Evolutionary conservation across 2,329 filamentous ascomycete genomes (phyloP), one percentile per base, ranked within the genome.

Genomic region (Sporothrix pseudoabietina): DNA sequence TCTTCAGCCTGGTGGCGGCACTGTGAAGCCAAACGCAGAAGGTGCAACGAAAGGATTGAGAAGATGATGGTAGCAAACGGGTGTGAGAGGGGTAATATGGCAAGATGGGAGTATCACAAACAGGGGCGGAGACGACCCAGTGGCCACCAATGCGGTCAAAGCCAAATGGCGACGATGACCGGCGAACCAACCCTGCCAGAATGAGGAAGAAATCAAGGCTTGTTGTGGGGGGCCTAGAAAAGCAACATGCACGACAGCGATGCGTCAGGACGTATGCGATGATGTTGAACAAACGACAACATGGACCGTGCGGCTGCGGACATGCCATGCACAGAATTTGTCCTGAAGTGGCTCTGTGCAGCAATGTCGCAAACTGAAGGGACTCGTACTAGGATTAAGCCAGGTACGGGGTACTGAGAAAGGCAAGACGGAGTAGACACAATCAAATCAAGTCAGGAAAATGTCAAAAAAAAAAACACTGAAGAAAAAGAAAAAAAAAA

Each of bases 401-500:
- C 41, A 44, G 9, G 12, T 10, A 14, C 41, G 7, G 41, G 6
- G 3, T 10, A 14, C 41, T 44, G 41, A 9, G 3, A 12, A 14
- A 44, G 41, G 12, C 41, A 44, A 63, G 32, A 41, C 12, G 12
- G 35, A 63, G 16, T 41, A 16, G 57, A 19, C 57, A 7, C 7
- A n/a, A 41, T 22, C 5, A 35, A 41, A 63, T 22, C 32, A 41
- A 41, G n/a, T 16, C 44, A 63, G 30, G 4, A 47, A 22, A 8
- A 16, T 5, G 22, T 5, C 1, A 4, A 44, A 44, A 9, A 65
- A 65, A 44, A 47, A 19, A 22, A 41, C n/a, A n/a, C 2, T 9
- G 8, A 61, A 44, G 19, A 65, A 65, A 44, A 47, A 32, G 39
- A 44, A 66, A 65, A 65, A 44, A 47, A 32, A 22, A 44, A 66